Conservation (phyloP, 1,284 basidiomycete genomes). For the Tilletia caries region DNA sequence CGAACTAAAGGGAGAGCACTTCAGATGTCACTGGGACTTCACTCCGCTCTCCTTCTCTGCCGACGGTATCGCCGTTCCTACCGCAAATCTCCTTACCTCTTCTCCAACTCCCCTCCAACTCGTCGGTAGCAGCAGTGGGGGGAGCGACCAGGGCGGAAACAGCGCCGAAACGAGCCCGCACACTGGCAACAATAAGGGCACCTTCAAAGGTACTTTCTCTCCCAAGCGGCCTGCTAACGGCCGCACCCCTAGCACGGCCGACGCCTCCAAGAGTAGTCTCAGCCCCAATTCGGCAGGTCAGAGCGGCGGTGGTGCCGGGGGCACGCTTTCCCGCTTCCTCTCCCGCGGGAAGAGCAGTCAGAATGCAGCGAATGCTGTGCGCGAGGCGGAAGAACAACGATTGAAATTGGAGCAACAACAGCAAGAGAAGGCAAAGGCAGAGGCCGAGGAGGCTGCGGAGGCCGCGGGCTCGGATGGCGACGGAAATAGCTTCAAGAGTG, state of each 20-base stretch:
- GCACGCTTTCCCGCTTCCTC: neutral
- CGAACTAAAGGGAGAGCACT: constrained; percentile 36
- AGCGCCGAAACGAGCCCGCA: constrained; percentile 19
- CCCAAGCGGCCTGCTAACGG: neutral
- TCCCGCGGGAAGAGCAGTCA: constrained; percentile 30
- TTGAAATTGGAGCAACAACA: neutral
- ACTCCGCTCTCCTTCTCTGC: constrained; percentile 29
- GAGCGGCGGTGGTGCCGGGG: neutral
- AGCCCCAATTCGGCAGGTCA: neutral
- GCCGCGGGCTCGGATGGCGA: constrained; percentile 7
- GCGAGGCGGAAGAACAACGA: constrained; percentile 18
- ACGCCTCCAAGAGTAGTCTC: constrained; percentile 5
- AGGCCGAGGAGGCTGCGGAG: neutral
- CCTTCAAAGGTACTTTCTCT: constrained; percentile 18
- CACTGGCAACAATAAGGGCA: constrained; percentile 25
- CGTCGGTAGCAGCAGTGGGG: no score
- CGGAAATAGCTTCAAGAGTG: neutral
- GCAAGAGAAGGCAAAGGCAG: neutral
- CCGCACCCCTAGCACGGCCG: constrained; percentile 17
- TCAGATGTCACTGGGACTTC: constrained; percentile 51
- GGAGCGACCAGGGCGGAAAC: no score
- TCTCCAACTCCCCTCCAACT: neutral
- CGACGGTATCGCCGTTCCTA: constrained; percentile 31
- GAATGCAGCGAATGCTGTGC: neutral
- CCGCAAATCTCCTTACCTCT: constrained; percentile 5